A percentile compares a stretch with the other conserved stretches of the same genome.
Conservation (phyloP, 768 basidiomycete genomes). For the Chiua virens region DNA sequence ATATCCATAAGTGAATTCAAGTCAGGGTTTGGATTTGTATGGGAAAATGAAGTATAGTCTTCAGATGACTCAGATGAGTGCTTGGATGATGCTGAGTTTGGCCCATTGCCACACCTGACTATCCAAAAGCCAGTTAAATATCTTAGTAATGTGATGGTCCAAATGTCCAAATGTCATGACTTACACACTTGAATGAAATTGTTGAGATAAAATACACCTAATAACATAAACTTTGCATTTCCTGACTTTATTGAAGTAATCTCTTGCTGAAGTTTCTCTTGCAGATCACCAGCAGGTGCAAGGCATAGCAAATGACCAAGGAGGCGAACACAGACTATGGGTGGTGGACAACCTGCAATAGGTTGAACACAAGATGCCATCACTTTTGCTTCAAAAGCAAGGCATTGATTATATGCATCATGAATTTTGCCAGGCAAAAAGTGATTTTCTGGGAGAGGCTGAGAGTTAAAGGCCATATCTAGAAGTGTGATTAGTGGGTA, state of each 20-base stretch:
- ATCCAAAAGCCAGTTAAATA: too few species aligned
- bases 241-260: neutral
- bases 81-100: neutral
- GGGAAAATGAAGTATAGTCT: too few species aligned
- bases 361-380: neutral
- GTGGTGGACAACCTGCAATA: neutral
- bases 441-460: neutral
- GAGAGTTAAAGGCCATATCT: too few species aligned
- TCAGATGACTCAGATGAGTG: neutral
- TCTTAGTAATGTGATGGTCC: too few species aligned
- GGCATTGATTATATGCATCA: neutral
- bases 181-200: neutral
- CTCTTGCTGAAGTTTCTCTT: slow-evolving; percentile 1
- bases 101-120: neutral
- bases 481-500: too few species aligned
- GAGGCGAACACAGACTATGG: neutral
- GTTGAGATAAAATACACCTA: neutral
- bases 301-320: neutral
- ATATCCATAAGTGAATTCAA: too few species aligned
- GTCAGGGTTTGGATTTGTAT: too few species aligned
- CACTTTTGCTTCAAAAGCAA: neutral
- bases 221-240: neutral
- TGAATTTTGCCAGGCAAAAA: neutral
- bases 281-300: neutral
- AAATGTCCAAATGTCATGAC: too few species aligned